These are phyloP conservation scores for Saksenaea vasiformis DNA, from an alignment of 371 early-diverging fungal species.

Conservation along the genomic window DNA sequence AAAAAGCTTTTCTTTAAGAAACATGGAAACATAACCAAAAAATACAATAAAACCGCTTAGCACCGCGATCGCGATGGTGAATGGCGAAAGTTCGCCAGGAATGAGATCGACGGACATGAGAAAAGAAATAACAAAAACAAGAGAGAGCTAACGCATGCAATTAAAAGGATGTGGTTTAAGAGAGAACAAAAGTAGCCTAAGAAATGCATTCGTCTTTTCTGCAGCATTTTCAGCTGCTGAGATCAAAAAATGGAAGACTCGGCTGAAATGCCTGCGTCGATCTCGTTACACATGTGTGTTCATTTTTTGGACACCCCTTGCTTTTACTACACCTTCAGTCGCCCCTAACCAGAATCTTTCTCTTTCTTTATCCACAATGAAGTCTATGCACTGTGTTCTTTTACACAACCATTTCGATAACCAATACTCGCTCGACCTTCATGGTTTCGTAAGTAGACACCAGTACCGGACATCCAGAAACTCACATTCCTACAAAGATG, in stretches of 20 bases:
- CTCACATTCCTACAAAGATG: slow-evolving; percentile 23
- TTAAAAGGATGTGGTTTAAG: slow-evolving; percentile 6
- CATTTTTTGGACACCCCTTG: background rate
- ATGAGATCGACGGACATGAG: slow-evolving; percentile 42
- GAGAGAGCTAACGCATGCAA: slow-evolving; percentile 6
- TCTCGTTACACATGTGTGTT: slow-evolving; percentile 6
- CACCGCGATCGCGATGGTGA: slow-evolving; percentile 53
- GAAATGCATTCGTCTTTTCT: background rate
- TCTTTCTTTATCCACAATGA: slow-evolving; percentile 20
- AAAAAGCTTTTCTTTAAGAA: slow-evolving; percentile 89
- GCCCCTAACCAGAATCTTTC: slow-evolving; percentile 6
- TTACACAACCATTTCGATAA: slow-evolving; percentile 32
- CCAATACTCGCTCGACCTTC: slow-evolving; percentile 38
- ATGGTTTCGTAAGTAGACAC: slow-evolving; percentile 25
- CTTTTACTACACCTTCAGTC: slow-evolving; percentile 8
- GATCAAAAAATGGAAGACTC: slow-evolving; percentile 3
- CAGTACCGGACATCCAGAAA: background rate
- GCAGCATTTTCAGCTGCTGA: slow-evolving; percentile 12
- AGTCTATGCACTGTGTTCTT: slow-evolving; percentile 39
- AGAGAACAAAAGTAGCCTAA: slow-evolving; percentile 4
- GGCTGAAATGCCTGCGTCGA: slow-evolving; percentile 2
- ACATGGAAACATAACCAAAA: slow-evolving; percentile 88
- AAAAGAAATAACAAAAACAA: slow-evolving; percentile 5
- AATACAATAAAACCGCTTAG: slow-evolving; percentile 85
- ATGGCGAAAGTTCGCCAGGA: slow-evolving; percentile 52